Evolutionary conservation across 2,329 filamentous ascomycete species (phyloP), one percentile per base, ranked within the genome.

Genomic region (Aspergillus sp.): DNA sequence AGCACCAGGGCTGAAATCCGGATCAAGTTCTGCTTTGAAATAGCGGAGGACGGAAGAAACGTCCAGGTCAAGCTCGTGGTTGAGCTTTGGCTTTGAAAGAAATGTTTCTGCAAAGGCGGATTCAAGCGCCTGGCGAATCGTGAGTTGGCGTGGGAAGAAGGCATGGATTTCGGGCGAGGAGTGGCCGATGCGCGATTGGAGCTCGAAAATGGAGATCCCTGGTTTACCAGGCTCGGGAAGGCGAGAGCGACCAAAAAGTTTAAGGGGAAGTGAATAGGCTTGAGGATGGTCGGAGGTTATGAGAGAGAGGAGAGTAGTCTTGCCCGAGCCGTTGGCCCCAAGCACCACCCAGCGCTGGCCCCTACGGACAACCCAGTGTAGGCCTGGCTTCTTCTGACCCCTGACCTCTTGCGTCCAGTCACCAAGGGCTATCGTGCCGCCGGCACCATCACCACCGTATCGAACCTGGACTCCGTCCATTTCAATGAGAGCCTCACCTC

Each of bases 281-380:
- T 98, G 94, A 0, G 95, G 95, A 70, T 99, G 95, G 72, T 99
- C 95, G 1, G 94, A 98, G 62, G 92, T 96, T 62, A 99, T 91
- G 6, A 99, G 84, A 5, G 93, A 95, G 30, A 98, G 85, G 45
- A 99, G 84, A 0, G 95, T 99, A 0, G 95, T 99, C 81, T 99
- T 99, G 19, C 95, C 95, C 0, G 92, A 97, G 13, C 85, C 95
- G 69, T 99, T 98, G 34, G 93, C 90, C 0, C 95, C 95, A 72
- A 99, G 95, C 19, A 98, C 86, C 3, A 91, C 94, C 91, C 93
- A 97, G 64, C 93, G 87, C 74, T 97, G 88, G 25, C 94, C 93
- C 55, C 90, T 86, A 45, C 88, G 86, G 25, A 98, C 89, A 0
- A 85, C 91, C 92, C 95, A 97, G 72, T 89, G 84, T 6, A 98